Percentiles rank a stretch among this genome's conserved stretches.
Conservation (phyloP, 352 stramenopile genomes). For the Phytopythium helicoides region DNA sequence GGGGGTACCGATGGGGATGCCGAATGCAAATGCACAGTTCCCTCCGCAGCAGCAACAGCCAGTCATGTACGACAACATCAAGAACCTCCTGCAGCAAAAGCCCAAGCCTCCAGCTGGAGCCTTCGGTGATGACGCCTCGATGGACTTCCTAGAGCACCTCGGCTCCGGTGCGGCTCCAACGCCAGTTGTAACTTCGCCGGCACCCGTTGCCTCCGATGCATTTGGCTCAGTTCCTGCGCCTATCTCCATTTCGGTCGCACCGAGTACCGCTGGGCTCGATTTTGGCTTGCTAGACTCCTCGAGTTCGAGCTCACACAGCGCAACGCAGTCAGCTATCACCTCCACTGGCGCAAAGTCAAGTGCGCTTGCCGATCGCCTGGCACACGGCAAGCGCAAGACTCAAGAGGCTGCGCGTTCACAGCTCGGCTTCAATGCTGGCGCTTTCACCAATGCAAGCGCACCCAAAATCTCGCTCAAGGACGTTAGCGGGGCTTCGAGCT, state of each 20-base stretch:
- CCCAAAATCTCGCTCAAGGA: slow-evolving; percentile 66
- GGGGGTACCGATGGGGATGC: not conserved
- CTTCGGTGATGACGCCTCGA: slow-evolving; percentile 47
- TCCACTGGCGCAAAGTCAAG: slow-evolving; percentile 36
- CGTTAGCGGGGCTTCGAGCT: slow-evolving; percentile 17
- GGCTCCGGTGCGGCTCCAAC: slow-evolving; percentile 22
- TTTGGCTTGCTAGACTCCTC: slow-evolving; percentile 13
- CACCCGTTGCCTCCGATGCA: slow-evolving; percentile 5
- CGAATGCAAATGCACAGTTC: no score
- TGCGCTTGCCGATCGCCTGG: slow-evolving; percentile 57
- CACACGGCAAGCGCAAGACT: slow-evolving; percentile 62
- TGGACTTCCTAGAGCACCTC: slow-evolving; percentile 68
- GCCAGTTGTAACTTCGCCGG: slow-evolving; percentile 14
- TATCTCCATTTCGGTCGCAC: slow-evolving; percentile 1
- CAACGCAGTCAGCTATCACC: no score
- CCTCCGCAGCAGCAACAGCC: slow-evolving; percentile 24
- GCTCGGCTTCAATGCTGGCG: slow-evolving; percentile 53
- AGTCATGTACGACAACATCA: slow-evolving; percentile 84
- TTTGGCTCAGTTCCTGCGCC: slow-evolving; percentile 11
- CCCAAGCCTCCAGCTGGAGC: slow-evolving; percentile 27
- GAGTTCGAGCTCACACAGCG: no score
- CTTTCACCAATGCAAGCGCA: slow-evolving; percentile 31
- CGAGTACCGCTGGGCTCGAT: slow-evolving; percentile 13
- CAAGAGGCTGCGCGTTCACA: slow-evolving; percentile 66
- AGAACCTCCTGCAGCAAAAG: slow-evolving; percentile 78